These are phyloP conservation scores for Blumeria graminis DNA, from an alignment of 2,329 filamentous ascomycete genomes.

Conservation along the genomic window DNA sequence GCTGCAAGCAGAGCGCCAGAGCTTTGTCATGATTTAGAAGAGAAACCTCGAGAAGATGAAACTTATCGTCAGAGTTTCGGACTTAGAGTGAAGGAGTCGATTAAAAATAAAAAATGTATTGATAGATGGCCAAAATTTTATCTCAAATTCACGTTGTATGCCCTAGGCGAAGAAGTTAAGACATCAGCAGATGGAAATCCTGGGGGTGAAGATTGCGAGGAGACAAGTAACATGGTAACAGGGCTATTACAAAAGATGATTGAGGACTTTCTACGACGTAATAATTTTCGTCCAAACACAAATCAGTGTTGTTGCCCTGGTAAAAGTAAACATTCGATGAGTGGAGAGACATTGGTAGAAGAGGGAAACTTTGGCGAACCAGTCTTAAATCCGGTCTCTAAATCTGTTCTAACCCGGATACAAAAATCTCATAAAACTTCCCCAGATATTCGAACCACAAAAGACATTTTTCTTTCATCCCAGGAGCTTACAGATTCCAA, in stretches of 20 bases:
- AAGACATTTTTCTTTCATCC: too few species aligned
- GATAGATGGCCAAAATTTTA: constrained; percentile 82
- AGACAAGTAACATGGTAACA: constrained; percentile 24
- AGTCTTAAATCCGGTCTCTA: too few species aligned
- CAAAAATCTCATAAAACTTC: too few species aligned
- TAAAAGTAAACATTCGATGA: too few species aligned
- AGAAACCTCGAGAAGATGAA: constrained; percentile 16
- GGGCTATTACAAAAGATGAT: constrained; percentile 45
- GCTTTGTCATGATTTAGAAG: constrained; percentile 16
- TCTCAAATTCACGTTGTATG: constrained; percentile 32
- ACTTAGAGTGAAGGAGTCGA: constrained; percentile 27
- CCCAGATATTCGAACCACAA: too few species aligned
- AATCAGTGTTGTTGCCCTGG: too few species aligned
- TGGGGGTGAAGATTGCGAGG: constrained; percentile 18
- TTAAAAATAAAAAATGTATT: constrained; percentile 33
- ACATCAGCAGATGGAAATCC: neutral
- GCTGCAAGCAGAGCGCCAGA: constrained; percentile 18
- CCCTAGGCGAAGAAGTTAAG: neutral
- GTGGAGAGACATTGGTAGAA: too few species aligned
- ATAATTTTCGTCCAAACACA: constrained; percentile 28
- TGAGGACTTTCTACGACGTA: constrained; percentile 48
- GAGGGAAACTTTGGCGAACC: too few species aligned
- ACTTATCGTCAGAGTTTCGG: constrained; percentile 21
- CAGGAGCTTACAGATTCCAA: too few species aligned
- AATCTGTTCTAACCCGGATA: too few species aligned